Evolutionary conservation across 352 stramenopile species (phyloP), one percentile per base, ranked within the genome.

Genomic region (Globisporangium splendens): DNA sequence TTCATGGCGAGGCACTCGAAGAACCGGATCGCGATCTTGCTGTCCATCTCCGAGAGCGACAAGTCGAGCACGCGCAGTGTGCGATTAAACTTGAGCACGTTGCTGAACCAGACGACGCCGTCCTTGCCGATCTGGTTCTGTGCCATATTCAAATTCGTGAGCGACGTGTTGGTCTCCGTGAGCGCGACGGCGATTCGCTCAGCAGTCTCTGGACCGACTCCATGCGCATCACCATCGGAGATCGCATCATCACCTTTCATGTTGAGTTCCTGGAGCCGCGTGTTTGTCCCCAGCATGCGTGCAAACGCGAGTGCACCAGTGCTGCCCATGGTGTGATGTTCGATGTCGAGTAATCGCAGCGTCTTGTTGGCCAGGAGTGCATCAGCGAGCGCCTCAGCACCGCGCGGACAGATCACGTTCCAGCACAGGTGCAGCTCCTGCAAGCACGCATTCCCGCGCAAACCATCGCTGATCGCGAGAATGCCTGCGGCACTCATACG

Each of bases 1-100:
- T 91, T 93, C 68, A 86, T 81, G 2, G 61, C 65, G 8, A 93
- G 48, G 38, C 79, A 88, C 46, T 74, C 75, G 50, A 93, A 93
- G 59, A 93, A 88, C 7, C 75, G 69, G 21, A 70, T 62, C 8
- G 79, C 75, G 15, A 73, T 70, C 59, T 83, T 81, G 50, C 72
- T 65, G 21, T 90, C 75, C 56, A 93, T 69, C 4, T 74, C 62
- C 2, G 74, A 74, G 39, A 77, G 67, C 42, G 80, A 88, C 57
- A 95, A 48, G 22, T 95, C 83, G 24, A 95, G 63, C 17, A 82
- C 59, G 11, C 68, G 41, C 1, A 95, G 59, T 28, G 57, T 70
- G 38, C 56, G 61, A 50, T 77, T 89, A 15, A 74, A 65, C 49
- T 81, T 84, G 39, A 93, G 62, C 10, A 85, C 21, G 28, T 84